Conservation (phyloP, 805 yeast species). For the Yamadazyma takamatsuzukensis region DNA sequence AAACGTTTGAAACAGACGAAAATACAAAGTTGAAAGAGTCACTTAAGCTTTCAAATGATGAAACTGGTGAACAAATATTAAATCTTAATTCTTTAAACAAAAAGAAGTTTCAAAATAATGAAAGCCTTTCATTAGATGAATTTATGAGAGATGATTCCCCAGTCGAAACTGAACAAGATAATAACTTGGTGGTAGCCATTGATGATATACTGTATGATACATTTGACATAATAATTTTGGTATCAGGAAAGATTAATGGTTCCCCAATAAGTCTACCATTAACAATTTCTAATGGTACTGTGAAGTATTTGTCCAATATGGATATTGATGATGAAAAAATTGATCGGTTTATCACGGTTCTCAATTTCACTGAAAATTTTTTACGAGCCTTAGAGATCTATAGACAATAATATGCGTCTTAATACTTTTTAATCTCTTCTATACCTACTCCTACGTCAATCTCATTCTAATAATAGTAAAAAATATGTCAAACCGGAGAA, state of each 20-base stretch:
- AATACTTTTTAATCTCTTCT: too few relatives aligned
- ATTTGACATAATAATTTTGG: constrained; percentile 8
- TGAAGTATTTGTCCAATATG: constrained; percentile 18
- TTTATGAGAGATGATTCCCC: constrained; percentile 21
- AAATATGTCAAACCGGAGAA: too few relatives aligned
- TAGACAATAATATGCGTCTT: too few relatives aligned
- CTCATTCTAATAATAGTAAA: too few relatives aligned
- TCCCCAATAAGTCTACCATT: constrained; percentile 16
- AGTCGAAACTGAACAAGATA: constrained; percentile 12
- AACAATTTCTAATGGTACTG: constrained; percentile 28
- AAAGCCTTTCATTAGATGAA: constrained; percentile 19
- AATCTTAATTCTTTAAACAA: constrained; percentile 26
- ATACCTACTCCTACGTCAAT: too few relatives aligned
- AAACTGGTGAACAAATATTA: constrained; percentile 36
- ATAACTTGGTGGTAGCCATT: constrained; percentile 19
- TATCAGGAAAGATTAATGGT: constrained; percentile 15
- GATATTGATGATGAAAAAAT: constrained; percentile 16
- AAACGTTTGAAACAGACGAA: constrained; percentile 12
- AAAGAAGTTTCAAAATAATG: constrained; percentile 10
- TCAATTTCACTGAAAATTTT: constrained; percentile 32
- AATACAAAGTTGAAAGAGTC: constrained; percentile 19
- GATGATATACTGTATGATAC: constrained; percentile 18
- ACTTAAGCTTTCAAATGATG: constrained; percentile 31
- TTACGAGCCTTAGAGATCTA: too few relatives aligned
- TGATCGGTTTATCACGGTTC: constrained; percentile 19